Evolutionary conservation across 768 basidiomycete species (phyloP).

Genomic region (Hygrocybe punicea): DNA sequence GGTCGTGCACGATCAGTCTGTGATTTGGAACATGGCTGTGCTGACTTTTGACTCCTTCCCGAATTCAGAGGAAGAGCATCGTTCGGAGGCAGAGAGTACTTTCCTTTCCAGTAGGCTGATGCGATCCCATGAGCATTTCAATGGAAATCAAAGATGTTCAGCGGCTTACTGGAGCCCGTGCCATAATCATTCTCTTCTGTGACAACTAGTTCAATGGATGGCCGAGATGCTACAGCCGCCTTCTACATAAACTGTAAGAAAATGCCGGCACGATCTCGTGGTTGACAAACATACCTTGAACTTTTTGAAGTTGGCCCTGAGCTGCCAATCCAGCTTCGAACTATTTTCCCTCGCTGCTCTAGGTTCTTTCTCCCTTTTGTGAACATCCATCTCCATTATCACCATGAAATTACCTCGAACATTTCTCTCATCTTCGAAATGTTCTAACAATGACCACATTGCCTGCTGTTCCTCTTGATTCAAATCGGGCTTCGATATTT

Average conservation of each 20-base stretch:
- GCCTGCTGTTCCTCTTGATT: slow-evolving; percentile 45
- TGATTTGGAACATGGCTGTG: no score
- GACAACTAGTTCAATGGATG: slow-evolving; percentile 50
- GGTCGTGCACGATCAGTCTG: no score
- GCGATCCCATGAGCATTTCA: slow-evolving; percentile 1
- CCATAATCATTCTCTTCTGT: slow-evolving; percentile 54
- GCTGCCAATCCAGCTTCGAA: slow-evolving; percentile 40
- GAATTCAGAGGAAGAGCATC: slow-evolving; percentile 15
- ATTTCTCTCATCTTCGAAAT: slow-evolving; percentile 59
- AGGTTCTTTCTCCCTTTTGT: slow-evolving; percentile 28
- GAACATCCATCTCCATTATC: slow-evolving; percentile 62
- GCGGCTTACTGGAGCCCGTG: slow-evolving; percentile 46
- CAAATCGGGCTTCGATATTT: slow-evolving; percentile 63
- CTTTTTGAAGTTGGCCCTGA: slow-evolving; percentile 69
- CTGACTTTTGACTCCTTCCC: background rate
- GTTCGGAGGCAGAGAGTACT: slow-evolving; percentile 18
- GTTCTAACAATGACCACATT: slow-evolving; percentile 58
- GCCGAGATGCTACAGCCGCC: slow-evolving; percentile 19
- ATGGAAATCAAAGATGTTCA: background rate
- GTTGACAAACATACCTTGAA: slow-evolving; percentile 59
- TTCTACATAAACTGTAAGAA: slow-evolving; percentile 34
- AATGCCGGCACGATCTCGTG: background rate
- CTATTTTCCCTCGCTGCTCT: slow-evolving; percentile 5
- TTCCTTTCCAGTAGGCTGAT: slow-evolving; percentile 57
- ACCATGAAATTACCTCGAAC: slow-evolving; percentile 80